Evolutionary conservation across 306 rosid genomes (phyloP), one percentile per base, ranked within the genome.

Genomic region (Comarum palustre): DNA sequence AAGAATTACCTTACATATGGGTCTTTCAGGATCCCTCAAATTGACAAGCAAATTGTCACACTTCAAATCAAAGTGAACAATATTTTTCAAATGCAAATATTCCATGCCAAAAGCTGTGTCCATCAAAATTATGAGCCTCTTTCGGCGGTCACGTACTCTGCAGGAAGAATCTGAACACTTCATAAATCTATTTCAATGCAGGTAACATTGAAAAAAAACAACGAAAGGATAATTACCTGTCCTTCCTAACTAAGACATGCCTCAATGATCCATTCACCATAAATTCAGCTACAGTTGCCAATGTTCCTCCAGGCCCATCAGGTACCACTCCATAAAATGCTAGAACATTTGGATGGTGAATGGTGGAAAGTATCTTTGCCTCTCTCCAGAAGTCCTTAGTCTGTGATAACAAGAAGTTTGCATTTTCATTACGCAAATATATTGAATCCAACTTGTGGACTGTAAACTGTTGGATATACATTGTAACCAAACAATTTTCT

Each of bases 41-140:
- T 95, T 95, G 84, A 91, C 99, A 22, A 95, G 92, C 82, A 95
- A 86, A 75, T 95, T 95, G 81, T 91, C 99, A 82, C 96, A 84
- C 78, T 95, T 95, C 83, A 95, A 79, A 87, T 95, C 99, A 81
- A 95, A 91, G 82, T 95, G 97, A 63, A 95, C 96, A 77, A 95
- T 86, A 72, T 81, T 95, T 85, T 88, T 95, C 82, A 88, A 78
- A 77, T 95, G 97, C 86, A 95, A 83, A 88, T 95, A 95, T 78
- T 95, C 97, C 99, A 95, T 95, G 72, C 99, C 99, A 36, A 91
- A 91, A 75, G 99, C 97, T 10, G 96, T 90, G 83, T 91, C 97
- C 96, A 87, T 91, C 60, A 96, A 92, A 39, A 95, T 86, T 51
- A 86, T 75, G 69, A 95, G 84, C 89, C 92, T 84, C 77, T 86